phyloP scores from a whole-genome alignment of 1,139 yeast species.

The Magnusiomyces sp. region DNA sequence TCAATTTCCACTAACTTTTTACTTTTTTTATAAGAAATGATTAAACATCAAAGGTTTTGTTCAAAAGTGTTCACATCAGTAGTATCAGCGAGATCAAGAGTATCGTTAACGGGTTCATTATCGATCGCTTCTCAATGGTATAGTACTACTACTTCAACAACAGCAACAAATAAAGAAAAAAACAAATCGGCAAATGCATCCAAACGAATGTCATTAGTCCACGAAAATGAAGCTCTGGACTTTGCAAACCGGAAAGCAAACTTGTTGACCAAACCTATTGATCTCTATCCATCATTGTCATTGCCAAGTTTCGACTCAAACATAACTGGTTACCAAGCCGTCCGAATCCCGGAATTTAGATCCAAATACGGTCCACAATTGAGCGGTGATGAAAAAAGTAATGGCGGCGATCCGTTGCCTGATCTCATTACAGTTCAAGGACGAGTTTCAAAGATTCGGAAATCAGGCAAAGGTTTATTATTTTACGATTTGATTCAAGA shows the following conservation, averaged over 20 bases:
- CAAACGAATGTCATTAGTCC: conserved; percentile 9
- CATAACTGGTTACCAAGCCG: conserved; percentile 5
- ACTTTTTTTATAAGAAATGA: no score
- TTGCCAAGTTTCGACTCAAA: neutral
- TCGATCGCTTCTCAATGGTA: no score
- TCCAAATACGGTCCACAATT: conserved; percentile 16
- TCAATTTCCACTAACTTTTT: no score
- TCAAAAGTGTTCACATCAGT: no score
- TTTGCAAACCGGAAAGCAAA: conserved; percentile 35
- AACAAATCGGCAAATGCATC: neutral
- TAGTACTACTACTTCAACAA: neutral
- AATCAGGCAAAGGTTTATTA: conserved; percentile 56
- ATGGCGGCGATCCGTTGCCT: conserved; percentile 6
- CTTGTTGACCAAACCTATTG: conserved; percentile 15
- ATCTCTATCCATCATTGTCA: conserved; percentile 21
- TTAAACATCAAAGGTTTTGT: no score
- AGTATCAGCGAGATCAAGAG: no score
- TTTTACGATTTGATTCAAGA: conserved; percentile 65
- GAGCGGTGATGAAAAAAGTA: conserved; percentile 12
- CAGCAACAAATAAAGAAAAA: neutral
- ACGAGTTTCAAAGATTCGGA: conserved; percentile 46
- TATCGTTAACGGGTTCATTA: no score
- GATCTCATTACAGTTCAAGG: conserved; percentile 41
- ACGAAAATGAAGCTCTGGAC: conserved; percentile 33
- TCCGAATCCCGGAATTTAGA: conserved; percentile 21